Evolutionary conservation across 345 rosid species (phyloP).

Genomic region (Salix koriyanagi): DNA sequence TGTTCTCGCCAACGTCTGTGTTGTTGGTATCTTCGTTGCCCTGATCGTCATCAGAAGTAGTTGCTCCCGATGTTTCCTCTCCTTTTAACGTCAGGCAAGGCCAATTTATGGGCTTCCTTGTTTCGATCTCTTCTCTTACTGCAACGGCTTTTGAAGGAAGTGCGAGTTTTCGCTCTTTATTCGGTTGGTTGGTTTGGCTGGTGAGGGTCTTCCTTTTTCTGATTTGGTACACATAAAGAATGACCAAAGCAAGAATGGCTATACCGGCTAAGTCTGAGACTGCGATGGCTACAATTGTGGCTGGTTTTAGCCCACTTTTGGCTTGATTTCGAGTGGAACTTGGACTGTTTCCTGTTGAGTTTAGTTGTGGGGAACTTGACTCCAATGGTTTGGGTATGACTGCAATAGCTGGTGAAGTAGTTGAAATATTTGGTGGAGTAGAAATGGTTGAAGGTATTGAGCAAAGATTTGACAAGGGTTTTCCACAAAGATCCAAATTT

Average conservation of each 20-base stretch:
- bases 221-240: slow-evolving; percentile 63
- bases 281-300: slow-evolving; percentile 58
- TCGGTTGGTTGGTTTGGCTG: slow-evolving; percentile 13
- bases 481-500: slow-evolving; percentile 69
- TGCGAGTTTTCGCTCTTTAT: slow-evolving; percentile 13
- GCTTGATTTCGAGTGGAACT: slow-evolving; percentile 18
- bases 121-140: slow-evolving; percentile 16
- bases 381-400: slow-evolving; percentile 62
- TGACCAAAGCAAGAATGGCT: slow-evolving; percentile 47
- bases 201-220: slow-evolving; percentile 41
- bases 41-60: slow-evolving; percentile 56
- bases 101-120: slow-evolving; percentile 36
- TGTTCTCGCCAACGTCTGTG: not conserved
- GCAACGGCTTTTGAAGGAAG: slow-evolving; percentile 22
- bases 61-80: slow-evolving; percentile 46
- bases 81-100: slow-evolving; percentile 52
- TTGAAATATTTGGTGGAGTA: slow-evolving; percentile 56
- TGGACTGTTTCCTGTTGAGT: too few relatives aligned
- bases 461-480: slow-evolving; percentile 72
- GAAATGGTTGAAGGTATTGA: slow-evolving; percentile 74
- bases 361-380: not conserved
- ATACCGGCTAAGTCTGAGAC: slow-evolving; percentile 64
- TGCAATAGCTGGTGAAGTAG: slow-evolving; percentile 81
- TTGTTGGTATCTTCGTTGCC: slow-evolving; percentile 22
- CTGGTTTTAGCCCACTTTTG: slow-evolving; percentile 56